Conservation (phyloP, 371 early-diverging fungal genomes). For the Rhizopus arrhizus region DNA sequence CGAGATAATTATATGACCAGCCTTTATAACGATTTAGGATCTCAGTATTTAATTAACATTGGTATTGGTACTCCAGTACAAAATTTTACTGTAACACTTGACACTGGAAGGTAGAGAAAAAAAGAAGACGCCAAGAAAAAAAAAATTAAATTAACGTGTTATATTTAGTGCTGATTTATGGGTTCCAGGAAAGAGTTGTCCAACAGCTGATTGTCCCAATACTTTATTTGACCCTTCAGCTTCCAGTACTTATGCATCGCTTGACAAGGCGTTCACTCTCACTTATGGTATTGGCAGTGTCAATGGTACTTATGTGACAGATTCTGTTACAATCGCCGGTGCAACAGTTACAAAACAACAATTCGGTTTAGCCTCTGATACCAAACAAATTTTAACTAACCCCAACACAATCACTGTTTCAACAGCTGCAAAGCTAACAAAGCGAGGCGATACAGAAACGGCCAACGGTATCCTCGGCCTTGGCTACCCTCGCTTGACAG, state of each 20-base stretch:
- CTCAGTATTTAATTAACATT: slow-evolving; percentile 40
- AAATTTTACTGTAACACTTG: slow-evolving; percentile 44
- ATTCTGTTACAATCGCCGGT: slow-evolving; percentile 41
- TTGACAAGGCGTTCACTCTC: slow-evolving; percentile 25
- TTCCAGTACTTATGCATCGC: slow-evolving; percentile 36
- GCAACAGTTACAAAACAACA: slow-evolving; percentile 37
- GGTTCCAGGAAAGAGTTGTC: slow-evolving; percentile 45
- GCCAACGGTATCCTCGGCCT: slow-evolving; percentile 53
- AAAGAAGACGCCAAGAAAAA: slow-evolving; percentile 8
- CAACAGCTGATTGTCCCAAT: slow-evolving; percentile 42
- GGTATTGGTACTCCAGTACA: slow-evolving; percentile 47
- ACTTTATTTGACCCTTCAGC: slow-evolving; percentile 25
- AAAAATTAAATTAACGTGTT: neutral
- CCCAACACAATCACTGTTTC: slow-evolving; percentile 27
- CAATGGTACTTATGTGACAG: slow-evolving; percentile 46
- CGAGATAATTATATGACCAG: slow-evolving; percentile 22
- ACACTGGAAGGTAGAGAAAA: slow-evolving; percentile 50
- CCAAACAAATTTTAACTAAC: slow-evolving; percentile 39
- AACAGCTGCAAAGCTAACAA: slow-evolving; percentile 2
- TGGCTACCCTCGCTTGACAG: slow-evolving; percentile 45
- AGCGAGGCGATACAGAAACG: slow-evolving; percentile 1
- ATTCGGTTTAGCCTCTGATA: slow-evolving; percentile 43
- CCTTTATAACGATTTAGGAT: slow-evolving; percentile 42
- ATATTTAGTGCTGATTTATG: slow-evolving; percentile 46
- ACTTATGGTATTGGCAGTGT: slow-evolving; percentile 48